Evolutionary conservation across 331 rosid genomes (phyloP), one percentile per base, ranked within the genome.

Genomic region (Cucumis variabilis): DNA sequence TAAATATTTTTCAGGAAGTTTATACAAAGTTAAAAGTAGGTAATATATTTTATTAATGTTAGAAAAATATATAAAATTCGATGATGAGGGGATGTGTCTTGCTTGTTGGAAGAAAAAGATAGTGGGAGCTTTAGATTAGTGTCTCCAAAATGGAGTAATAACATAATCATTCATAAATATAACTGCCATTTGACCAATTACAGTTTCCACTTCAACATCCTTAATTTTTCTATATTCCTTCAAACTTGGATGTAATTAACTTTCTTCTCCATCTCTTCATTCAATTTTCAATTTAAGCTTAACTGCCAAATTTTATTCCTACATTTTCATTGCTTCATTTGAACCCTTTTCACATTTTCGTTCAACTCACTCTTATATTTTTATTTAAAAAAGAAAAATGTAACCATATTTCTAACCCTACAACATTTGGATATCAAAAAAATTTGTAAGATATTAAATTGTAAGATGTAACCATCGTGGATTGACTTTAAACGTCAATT

Each of bases 81-180:
- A 63, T 41, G 53, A 73, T 73, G 80, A 41, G 55, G 12, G 23
- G 25, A 10, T 11, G 53, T 19, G 80, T 73, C 17, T 73, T 21
- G 17, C 16, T 73, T 71, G 4, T 33, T 72, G 27, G 17, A 44
- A 75, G 82, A 75, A 75, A 44, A 75, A 46, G 58, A 23, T 75
- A 13, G 82, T 75, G 82, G 82, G 33, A 44, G 58, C 60, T 75
- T 75, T 44, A 75, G 23, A 21, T 75, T 75, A 75, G 30, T 44
- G 82, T 75, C 30, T 75, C 82, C 60, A 75, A 46, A 75, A 44
- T 7, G 51, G 53, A 73, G 21, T 21, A 44, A 44, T 21, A 23
- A 75, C 82, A 75, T 75, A 75, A 75, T 74, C 82, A 75, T 46
- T 75, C 60, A 75, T 5, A 23, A 75, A 75, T 75, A 44, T 46